Conservation (phyloP, 2,329 filamentous ascomycete genomes). For the Penicillium oxalicum region DNA sequence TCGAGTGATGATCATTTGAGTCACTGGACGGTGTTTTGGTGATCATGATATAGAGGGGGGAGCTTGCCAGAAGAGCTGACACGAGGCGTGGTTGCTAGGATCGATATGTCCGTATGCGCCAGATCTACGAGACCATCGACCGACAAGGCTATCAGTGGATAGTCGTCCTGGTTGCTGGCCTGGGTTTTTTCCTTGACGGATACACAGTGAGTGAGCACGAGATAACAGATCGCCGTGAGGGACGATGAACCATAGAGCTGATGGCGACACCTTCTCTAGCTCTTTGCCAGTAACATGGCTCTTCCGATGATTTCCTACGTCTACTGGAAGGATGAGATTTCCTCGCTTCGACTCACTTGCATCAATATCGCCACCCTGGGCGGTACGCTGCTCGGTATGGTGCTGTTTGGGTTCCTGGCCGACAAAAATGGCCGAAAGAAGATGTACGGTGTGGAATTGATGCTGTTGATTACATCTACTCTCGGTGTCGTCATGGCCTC, state of each 20-base stretch:
- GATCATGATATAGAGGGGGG: too few species aligned
- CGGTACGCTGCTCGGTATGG: slow-evolving; percentile 44
- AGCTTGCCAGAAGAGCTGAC: neutral
- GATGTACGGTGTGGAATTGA: slow-evolving; percentile 48
- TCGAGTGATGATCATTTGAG: neutral
- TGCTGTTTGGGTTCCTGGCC: slow-evolving; percentile 44
- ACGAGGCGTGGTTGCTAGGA: slow-evolving; percentile 23
- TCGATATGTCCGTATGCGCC: slow-evolving; percentile 39
- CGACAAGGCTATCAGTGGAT: slow-evolving; percentile 40
- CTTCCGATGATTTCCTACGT: slow-evolving; percentile 45
- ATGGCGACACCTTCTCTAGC: slow-evolving; percentile 16
- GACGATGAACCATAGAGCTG: neutral
- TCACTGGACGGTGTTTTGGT: neutral
- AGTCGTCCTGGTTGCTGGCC: slow-evolving; percentile 43
- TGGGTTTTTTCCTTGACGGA: slow-evolving; percentile 48
- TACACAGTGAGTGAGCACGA: slow-evolving; percentile 30
- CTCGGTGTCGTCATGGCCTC: slow-evolving; percentile 45
- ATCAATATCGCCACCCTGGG: slow-evolving; percentile 45
- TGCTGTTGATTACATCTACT: slow-evolving; percentile 43
- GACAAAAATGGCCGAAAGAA: slow-evolving; percentile 46
- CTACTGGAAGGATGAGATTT: slow-evolving; percentile 40
- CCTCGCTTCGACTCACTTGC: slow-evolving; percentile 31
- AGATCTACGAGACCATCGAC: slow-evolving; percentile 43
- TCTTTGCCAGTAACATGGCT: slow-evolving; percentile 49
- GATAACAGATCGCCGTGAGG: neutral